phyloP scores from a whole-genome alignment of 345 rosid species.

The Punica granatum region DNA sequence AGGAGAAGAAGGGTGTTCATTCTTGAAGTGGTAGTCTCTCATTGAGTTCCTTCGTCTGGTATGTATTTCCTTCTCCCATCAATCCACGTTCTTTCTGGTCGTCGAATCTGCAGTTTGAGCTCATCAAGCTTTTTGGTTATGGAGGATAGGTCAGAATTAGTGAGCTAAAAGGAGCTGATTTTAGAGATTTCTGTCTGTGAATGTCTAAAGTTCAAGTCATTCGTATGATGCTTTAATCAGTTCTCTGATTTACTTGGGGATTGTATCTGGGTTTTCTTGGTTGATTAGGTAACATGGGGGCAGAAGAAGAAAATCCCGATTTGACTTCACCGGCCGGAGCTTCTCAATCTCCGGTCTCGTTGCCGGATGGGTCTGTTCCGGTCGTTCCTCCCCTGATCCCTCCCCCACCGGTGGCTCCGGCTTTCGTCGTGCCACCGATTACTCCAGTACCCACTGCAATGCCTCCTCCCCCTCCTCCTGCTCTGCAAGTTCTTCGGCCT shows the following conservation, averaged over 20 bases:
- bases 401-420: constrained; percentile 25
- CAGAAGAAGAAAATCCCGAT: constrained; percentile 43
- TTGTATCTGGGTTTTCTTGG: too few species aligned
- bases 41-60: neutral
- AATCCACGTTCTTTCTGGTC: too few species aligned
- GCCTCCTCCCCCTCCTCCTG: constrained; percentile 57
- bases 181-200: neutral
- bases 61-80: neutral
- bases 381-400: constrained; percentile 18
- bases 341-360: constrained; percentile 28
- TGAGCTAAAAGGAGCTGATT: neutral
- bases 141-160: neutral
- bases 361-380: constrained; percentile 15
- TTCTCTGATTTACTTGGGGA: neutral
- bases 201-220: neutral
- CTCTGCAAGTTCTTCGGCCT: constrained; percentile 40
- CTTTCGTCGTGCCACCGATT: constrained; percentile 32
- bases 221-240: neutral
- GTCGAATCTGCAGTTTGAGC: neutral
- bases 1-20: too few species aligned
- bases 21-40: too few species aligned
- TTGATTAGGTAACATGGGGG: constrained; percentile 43
- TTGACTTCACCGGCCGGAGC: constrained; percentile 28
- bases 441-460: constrained; percentile 33
- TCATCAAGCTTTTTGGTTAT: neutral